phyloP scores from a whole-genome alignment of 768 basidiomycete species.

The Gyrodon lividus region DNA sequence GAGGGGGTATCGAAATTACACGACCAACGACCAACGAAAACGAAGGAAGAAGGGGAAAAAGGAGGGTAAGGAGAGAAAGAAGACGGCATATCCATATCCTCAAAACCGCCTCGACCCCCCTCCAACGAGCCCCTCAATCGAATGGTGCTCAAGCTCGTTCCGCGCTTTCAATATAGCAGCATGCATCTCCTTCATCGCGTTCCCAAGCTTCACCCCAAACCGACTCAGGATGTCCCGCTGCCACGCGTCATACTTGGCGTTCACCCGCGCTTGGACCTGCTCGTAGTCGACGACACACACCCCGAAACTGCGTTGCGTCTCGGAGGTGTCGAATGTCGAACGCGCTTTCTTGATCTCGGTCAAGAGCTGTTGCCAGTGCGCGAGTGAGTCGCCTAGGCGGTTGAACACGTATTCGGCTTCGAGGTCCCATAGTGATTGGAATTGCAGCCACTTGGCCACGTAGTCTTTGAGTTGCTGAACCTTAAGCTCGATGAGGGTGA shows the following conservation, averaged over 20 bases:
- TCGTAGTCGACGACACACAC: conserved; percentile 97
- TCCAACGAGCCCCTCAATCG: conserved; percentile 85
- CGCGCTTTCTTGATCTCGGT: conserved; percentile 97
- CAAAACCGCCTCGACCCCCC: conserved; percentile 52
- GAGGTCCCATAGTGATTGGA: conserved; percentile 98
- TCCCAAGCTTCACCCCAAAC: conserved; percentile 91
- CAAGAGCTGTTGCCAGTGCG: conserved; percentile 92
- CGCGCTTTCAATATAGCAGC: conserved; percentile 88
- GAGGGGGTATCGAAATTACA: conserved; percentile 16
- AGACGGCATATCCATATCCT: conserved; percentile 10
- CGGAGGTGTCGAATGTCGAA: conserved; percentile 95
- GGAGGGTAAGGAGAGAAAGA: background rate
- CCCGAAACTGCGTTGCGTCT: conserved; percentile 88
- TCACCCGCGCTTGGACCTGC: conserved; percentile 95
- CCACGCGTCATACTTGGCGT: conserved; percentile 98
- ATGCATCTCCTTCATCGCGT: conserved; percentile 98
- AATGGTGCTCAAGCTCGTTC: conserved; percentile 94
- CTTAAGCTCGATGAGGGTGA: conserved; percentile 84
- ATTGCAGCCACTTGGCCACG: conserved; percentile 97
- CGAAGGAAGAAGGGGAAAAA: background rate
- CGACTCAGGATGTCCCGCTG: conserved; percentile 91
- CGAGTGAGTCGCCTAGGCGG: conserved; percentile 90
- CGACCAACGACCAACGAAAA: background rate
- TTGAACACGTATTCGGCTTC: conserved; percentile 97
- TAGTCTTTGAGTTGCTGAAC: conserved; percentile 86